These are phyloP conservation scores for Pestalotiopsis sp. DNA, from an alignment of 2,329 filamentous ascomycete species.

Conservation along the genomic window DNA sequence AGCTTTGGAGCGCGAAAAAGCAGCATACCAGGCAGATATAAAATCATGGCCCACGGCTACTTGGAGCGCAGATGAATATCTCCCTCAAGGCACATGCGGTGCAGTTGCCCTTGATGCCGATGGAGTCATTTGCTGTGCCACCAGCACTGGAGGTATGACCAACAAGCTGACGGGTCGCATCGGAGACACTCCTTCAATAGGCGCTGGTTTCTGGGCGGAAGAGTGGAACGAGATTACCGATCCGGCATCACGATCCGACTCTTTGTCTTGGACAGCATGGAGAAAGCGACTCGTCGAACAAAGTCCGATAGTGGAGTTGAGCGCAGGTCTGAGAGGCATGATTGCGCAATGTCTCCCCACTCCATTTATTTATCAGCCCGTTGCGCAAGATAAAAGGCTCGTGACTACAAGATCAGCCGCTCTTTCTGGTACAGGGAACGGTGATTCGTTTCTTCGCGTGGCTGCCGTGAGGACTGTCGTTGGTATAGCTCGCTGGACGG, in stretches of 20 bases:
- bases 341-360: slow-evolving; percentile 64
- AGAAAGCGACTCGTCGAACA: slow-evolving; percentile 20
- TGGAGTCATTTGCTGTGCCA: slow-evolving; percentile 71
- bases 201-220: slow-evolving; percentile 89
- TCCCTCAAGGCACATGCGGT: slow-evolving; percentile 84
- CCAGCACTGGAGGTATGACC: slow-evolving; percentile 76
- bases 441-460: slow-evolving; percentile 80
- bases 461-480: slow-evolving; percentile 73
- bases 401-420: slow-evolving; percentile 51
- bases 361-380: slow-evolving; percentile 42
- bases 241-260: slow-evolving; percentile 7
- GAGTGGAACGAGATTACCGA: slow-evolving; percentile 60
- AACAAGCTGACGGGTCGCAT: slow-evolving; percentile 87
- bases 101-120: slow-evolving; percentile 79
- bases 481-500: slow-evolving; percentile 70
- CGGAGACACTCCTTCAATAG: slow-evolving; percentile 82
- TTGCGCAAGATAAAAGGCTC: slow-evolving; percentile 14
- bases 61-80: slow-evolving; percentile 66
- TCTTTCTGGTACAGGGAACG: slow-evolving; percentile 82
- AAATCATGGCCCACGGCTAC: slow-evolving; percentile 36
- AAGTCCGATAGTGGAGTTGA: slow-evolving; percentile 41
- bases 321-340: slow-evolving; percentile 46
- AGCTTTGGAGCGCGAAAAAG: slow-evolving; percentile 53
- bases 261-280: slow-evolving; percentile 23
- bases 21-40: slow-evolving; percentile 29